phyloP scores from a whole-genome alignment of 208 protist genomes.

The Leishmania gerbilli region DNA sequence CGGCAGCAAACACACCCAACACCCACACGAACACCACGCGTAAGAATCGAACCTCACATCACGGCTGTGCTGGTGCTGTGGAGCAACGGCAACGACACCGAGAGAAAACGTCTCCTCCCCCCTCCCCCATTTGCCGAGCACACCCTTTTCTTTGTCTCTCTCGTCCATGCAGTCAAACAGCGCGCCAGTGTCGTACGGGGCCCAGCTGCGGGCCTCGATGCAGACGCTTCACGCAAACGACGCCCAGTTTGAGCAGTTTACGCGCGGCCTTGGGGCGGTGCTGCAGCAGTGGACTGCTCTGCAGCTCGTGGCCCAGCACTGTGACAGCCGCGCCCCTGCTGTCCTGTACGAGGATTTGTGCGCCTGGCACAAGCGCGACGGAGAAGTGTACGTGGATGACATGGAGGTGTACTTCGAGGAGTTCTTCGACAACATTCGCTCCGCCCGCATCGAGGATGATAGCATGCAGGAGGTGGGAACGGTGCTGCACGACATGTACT shows the following conservation, averaged over 20 bases:
- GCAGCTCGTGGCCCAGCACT: slow-evolving; percentile 80
- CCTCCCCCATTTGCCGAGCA: not conserved
- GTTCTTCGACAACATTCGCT: slow-evolving; percentile 71
- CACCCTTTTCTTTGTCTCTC: not conserved
- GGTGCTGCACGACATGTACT: slow-evolving; percentile 89
- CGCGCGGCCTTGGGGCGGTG: slow-evolving; percentile 62
- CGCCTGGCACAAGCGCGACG: slow-evolving; percentile 62
- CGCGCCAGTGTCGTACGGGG: slow-evolving; percentile 20
- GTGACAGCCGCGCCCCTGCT: slow-evolving; percentile 54
- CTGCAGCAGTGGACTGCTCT: slow-evolving; percentile 89
- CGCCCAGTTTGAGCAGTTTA: slow-evolving; percentile 67
- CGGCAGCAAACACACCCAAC: not conserved
- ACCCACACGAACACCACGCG: not conserved
- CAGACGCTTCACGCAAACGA: slow-evolving; percentile 56
- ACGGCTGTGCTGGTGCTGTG: not conserved
- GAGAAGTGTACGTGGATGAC: slow-evolving; percentile 86
- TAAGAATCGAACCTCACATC: not conserved
- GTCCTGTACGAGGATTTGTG: slow-evolving; percentile 69
- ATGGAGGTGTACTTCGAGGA: slow-evolving; percentile 89
- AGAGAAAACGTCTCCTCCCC: not conserved
- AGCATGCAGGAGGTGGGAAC: slow-evolving; percentile 86
- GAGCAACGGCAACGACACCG: not conserved
- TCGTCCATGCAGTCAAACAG: not conserved
- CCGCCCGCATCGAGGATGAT: slow-evolving; percentile 83
- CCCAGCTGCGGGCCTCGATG: slow-evolving; percentile 29